Base-by-base conservation (phyloP, 768 basidiomycete species). In the Leucosporidium scottii region DNA sequence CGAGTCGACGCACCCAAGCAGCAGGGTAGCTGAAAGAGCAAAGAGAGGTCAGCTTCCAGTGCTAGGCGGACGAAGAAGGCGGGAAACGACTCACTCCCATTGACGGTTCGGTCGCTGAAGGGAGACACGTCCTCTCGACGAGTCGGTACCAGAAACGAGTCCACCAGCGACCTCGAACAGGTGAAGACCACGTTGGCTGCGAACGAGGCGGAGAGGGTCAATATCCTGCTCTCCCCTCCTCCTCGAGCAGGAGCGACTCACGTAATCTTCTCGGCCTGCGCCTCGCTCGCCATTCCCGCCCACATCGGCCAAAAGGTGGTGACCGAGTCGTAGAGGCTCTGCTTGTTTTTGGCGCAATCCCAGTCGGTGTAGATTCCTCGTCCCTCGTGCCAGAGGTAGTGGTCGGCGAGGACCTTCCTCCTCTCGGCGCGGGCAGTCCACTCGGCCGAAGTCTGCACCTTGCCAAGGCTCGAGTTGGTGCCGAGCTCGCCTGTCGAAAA, bases 121-220 rank as follows among this genome's bases (percentile, higher is more conserved):
- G 21, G 93, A 94, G 66, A 98, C 93, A 78, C 90, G 89, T 62
- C 94, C 94, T 66, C 94, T 85, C 50, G 92, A 96, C 78, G 92
- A 90, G 74, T 99, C 96, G 1, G 94, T 98, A 51, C 94, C 94
- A 25, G 92, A 92, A 21, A 96, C 93, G 28, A 98, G 81, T 12
- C 94, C 94, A 27, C 94, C 94, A 6, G 93, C 84, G 28, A 91
- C 94, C 77, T 99, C 94, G 71, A 99, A 97, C 82, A 96, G 97
- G 80, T 87, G 86, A 76, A 99, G 78, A 25, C 39, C 39, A 13
- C 39, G 39, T 44, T 44, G 39, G 15, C 39, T 44, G 13, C 3
- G 39, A 44, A 13, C 6, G 39, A 44, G 39, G 39, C 7, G 39
- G 15, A 15, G 39, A 44, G 3, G 39, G 39, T 44, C 39, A 44